Conservation (phyloP, 208 protist genomes). For the Herpetomonas tarakana region DNA sequence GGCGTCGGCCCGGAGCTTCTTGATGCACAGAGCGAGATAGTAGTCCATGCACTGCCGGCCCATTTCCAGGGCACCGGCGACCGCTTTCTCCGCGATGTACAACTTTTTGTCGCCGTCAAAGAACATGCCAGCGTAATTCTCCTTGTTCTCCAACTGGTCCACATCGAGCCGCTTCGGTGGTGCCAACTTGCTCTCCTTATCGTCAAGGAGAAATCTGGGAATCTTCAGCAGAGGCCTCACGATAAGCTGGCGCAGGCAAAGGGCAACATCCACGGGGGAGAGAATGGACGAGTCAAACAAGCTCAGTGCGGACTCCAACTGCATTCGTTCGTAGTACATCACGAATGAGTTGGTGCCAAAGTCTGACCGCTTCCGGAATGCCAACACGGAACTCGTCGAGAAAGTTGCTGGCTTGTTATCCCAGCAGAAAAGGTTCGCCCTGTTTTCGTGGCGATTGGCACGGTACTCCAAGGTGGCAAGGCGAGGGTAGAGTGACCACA, state of each 20-base stretch:
- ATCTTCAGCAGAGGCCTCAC: slow-evolving; percentile 50
- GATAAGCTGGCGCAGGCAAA: slow-evolving; percentile 75
- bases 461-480: slow-evolving; percentile 76
- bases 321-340: slow-evolving; percentile 80
- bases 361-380: slow-evolving; percentile 37
- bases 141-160: slow-evolving; percentile 31
- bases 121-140: slow-evolving; percentile 55
- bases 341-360: slow-evolving; percentile 51
- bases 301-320: slow-evolving; percentile 68
- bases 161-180: slow-evolving; percentile 38
- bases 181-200: slow-evolving; percentile 57
- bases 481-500: slow-evolving; percentile 81
- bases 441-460: slow-evolving; percentile 35
- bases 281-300: slow-evolving; percentile 72
- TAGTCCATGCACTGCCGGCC: slow-evolving; percentile 83
- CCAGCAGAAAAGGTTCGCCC: slow-evolving; percentile 72
- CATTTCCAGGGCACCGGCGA: slow-evolving; percentile 50
- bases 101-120: slow-evolving; percentile 86
- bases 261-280: slow-evolving; percentile 59
- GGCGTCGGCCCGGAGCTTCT: slow-evolving; percentile 57
- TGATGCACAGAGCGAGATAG: slow-evolving; percentile 80
- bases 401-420: slow-evolving; percentile 72
- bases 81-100: slow-evolving; percentile 47
- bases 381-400: slow-evolving; percentile 46
- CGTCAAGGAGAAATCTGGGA: slow-evolving; percentile 42